phyloP scores from a whole-genome alignment of 139 green algal species.

The Coccomyxa sp. region DNA sequence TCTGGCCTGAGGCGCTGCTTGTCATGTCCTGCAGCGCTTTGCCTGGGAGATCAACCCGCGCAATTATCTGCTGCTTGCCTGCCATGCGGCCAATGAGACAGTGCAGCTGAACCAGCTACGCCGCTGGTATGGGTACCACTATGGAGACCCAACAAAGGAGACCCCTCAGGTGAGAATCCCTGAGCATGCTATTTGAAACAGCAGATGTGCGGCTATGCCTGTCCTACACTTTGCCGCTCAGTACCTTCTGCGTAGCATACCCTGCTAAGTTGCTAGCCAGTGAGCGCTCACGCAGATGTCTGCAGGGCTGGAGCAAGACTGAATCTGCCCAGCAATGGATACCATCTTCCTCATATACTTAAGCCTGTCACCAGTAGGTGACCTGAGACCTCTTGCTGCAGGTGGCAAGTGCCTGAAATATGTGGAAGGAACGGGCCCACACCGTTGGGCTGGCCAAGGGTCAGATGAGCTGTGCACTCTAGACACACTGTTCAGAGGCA shows the following conservation, averaged over 20 bases:
- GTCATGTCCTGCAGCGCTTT: too few relatives aligned
- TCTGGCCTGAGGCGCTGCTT: too few relatives aligned
- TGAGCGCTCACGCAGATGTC: too few relatives aligned
- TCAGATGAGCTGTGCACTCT: too few relatives aligned
- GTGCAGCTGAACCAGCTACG: constrained; percentile 67
- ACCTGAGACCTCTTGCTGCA: background rate
- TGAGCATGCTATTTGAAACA: background rate
- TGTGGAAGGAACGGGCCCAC: background rate
- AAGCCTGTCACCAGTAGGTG: background rate
- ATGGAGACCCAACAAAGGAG: background rate
- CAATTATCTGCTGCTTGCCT: constrained; percentile 78
- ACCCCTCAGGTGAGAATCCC: background rate
- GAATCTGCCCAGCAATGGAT: background rate
- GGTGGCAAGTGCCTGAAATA: background rate
- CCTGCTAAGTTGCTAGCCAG: background rate
- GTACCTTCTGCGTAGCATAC: too few relatives aligned
- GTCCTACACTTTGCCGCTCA: background rate
- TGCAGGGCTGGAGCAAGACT: background rate
- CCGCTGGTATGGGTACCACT: constrained; percentile 23
- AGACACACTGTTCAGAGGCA: background rate
- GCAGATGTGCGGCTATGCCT: background rate
- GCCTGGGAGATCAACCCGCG: constrained; percentile 67
- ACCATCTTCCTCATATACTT: background rate
- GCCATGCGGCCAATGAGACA: constrained; percentile 66
- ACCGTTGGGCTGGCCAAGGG: background rate